These are phyloP conservation scores for Kodamaea alishanica DNA, from an alignment of 1,139 yeast genomes.

Conservation along the genomic window DNA sequence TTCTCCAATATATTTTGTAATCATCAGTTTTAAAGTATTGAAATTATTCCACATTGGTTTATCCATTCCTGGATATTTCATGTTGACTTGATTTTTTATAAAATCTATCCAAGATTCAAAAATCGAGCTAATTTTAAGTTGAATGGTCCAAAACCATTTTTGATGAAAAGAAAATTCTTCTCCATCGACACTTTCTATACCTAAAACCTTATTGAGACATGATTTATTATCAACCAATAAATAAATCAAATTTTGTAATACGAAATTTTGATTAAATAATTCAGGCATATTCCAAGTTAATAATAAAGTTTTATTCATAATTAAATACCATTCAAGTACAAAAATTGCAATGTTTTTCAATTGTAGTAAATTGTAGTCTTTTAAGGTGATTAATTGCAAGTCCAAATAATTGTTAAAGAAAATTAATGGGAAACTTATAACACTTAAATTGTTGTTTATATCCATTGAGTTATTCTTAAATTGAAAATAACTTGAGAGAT, in stretches of 20 bases:
- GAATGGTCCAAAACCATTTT: constrained; percentile 28
- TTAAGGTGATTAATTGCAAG: constrained; percentile 11
- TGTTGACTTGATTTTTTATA: constrained; percentile 11
- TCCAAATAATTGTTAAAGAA: constrained; percentile 32
- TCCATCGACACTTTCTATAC: constrained; percentile 5
- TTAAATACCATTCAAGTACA: constrained; percentile 39
- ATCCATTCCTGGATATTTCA: constrained; percentile 7
- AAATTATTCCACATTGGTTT: constrained; percentile 13
- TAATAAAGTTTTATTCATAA: constrained; percentile 31
- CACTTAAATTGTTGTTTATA: constrained; percentile 21
- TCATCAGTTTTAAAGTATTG: constrained; percentile 14
- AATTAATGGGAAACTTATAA: constrained; percentile 44
- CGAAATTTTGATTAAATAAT: constrained; percentile 16
- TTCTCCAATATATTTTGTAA: constrained; percentile 18
- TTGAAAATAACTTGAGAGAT: constrained; percentile 13
- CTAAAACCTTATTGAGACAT: constrained; percentile 11
- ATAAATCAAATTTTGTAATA: constrained; percentile 15
- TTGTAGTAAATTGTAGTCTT: constrained; percentile 13
- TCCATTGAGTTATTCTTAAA: constrained; percentile 19
- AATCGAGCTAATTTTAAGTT: constrained; percentile 23
- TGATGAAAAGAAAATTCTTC: constrained; percentile 24
- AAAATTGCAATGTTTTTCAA: constrained; percentile 16
- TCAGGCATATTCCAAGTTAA: constrained; percentile 16
- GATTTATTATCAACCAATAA: constrained; percentile 16
- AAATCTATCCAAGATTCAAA: constrained; percentile 27